phyloP scores from a whole-genome alignment of 208 protist species.

The Acanthamoeba polyphaga region DNA sequence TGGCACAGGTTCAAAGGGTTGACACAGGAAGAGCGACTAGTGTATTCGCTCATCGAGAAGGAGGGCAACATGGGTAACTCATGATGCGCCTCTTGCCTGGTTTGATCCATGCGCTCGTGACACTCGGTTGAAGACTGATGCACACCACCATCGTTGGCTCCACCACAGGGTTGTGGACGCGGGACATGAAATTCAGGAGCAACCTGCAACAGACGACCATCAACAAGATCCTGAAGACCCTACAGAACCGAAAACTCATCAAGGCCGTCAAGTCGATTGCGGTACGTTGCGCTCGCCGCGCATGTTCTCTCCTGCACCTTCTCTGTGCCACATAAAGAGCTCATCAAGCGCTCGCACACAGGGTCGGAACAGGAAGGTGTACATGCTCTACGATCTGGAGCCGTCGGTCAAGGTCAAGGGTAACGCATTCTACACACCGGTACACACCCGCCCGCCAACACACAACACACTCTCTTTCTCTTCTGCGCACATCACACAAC shows the following conservation, averaged over 20 bases:
- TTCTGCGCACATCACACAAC: not conserved
- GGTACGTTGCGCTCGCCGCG: not conserved
- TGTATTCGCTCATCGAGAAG: slow-evolving; percentile 77
- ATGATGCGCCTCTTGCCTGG: too few relatives aligned
- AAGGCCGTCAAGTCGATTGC: slow-evolving; percentile 88
- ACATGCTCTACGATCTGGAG: slow-evolving; percentile 89
- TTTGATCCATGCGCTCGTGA: not conserved
- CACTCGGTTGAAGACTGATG: not conserved
- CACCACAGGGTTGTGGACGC: slow-evolving; percentile 85
- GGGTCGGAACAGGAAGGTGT: slow-evolving; percentile 87
- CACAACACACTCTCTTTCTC: not conserved
- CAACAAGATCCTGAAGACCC: slow-evolving; percentile 85
- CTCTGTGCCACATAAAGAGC: too few relatives aligned
- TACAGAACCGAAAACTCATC: slow-evolving; percentile 88
- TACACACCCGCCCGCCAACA: not conserved
- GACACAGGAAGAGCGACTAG: slow-evolving; percentile 74
- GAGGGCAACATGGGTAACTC: slow-evolving; percentile 72
- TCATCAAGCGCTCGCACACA: not conserved
- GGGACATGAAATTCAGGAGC: slow-evolving; percentile 81
- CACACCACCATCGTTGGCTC: not conserved
- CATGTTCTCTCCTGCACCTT: too few relatives aligned
- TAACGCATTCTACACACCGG: slow-evolving; percentile 86
- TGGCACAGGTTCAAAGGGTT: slow-evolving; percentile 67
- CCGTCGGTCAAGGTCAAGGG: slow-evolving; percentile 87
- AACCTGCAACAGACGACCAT: slow-evolving; percentile 87